Base-by-base conservation (phyloP, 768 basidiomycete species). In the Russula sp. region DNA sequence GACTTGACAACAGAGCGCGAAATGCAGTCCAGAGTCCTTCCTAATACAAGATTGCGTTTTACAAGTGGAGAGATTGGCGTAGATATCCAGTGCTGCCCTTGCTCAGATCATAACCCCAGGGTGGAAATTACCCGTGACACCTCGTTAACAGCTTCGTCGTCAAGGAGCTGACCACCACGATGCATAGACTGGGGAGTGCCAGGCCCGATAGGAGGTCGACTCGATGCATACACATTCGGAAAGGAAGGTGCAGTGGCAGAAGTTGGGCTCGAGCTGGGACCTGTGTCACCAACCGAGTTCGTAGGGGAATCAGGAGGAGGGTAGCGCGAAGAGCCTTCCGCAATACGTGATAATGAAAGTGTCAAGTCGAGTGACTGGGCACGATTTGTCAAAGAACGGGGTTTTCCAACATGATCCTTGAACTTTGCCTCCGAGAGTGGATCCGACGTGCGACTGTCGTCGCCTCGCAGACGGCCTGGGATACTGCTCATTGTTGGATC, bases 321-420 rank as follows among this genome's bases (percentile, higher is more conserved):
- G 48, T 85, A 75, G 56, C 81, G 77, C 58, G 84, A 78, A 32
- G 78, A 74, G 20, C 84, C 80, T 69, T 90, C 90, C 5, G 85
- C 84, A 67, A 92, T 90, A 57, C 85, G 85, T n/a, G 85, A 86
- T 35, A 93, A 79, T 7, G 92, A 93, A 66, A 84, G 84, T 0
- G 89, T 92, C 66, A 96, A 76, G 70, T 96, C 93, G 50, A 96
- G 84, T 5, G 88, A 91, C 71, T 95, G 93, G 0, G 93, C 93
- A 18, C 93, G 87, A 67, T 91, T 91, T 64, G 86, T 86, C 64
- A 93, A 75, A 5, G 90, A 87, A 51, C 91, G 86, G 5, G 90
- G 89, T 74, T 91, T 91, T 38, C 79, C 77, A 63, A 75, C 75
- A 65, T 86, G 87, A 61, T 90, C 88, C 74, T 88, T 90, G 48